Conservation (phyloP, 306 rosid genomes). For the Pachyrhizus erosus region DNA sequence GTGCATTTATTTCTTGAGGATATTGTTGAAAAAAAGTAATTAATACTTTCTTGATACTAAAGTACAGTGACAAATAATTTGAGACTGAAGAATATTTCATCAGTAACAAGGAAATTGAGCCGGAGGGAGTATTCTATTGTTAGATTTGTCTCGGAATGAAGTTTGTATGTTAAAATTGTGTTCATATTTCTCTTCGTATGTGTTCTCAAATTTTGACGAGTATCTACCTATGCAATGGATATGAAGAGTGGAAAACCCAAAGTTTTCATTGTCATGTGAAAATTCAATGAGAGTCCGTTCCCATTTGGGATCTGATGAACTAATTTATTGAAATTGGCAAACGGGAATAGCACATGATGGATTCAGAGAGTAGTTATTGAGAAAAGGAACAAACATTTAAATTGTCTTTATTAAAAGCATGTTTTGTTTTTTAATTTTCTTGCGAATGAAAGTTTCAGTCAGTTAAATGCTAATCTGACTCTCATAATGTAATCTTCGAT, state of each 20-base stretch:
- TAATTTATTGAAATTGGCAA: constrained; percentile 5
- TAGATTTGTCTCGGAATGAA: not conserved
- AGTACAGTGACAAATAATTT: not conserved
- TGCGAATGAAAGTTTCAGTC: not conserved
- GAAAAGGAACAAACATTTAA: constrained; percentile 3
- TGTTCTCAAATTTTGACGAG: not conserved
- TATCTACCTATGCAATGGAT: not conserved
- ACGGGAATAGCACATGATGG: not conserved
- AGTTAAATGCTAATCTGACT: not conserved
- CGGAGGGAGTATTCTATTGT: not conserved
- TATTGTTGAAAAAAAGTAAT: not conserved
- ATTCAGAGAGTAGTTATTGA: not conserved
- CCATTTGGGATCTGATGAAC: constrained; percentile 17
- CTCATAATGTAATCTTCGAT: not conserved
- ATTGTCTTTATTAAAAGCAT: not conserved
- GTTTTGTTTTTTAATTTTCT: not conserved
- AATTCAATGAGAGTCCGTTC: not conserved
- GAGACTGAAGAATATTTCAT: not conserved
- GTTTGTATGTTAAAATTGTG: not conserved
- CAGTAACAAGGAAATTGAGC: not conserved
- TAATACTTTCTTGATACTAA: not conserved
- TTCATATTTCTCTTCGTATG: not conserved
- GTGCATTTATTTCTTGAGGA: not conserved
- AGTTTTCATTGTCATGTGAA: not conserved
- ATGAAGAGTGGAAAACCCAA: not conserved